These are phyloP conservation scores for Amanita subjunquillea DNA, from an alignment of 768 basidiomycete species.

Conservation along the genomic window DNA sequence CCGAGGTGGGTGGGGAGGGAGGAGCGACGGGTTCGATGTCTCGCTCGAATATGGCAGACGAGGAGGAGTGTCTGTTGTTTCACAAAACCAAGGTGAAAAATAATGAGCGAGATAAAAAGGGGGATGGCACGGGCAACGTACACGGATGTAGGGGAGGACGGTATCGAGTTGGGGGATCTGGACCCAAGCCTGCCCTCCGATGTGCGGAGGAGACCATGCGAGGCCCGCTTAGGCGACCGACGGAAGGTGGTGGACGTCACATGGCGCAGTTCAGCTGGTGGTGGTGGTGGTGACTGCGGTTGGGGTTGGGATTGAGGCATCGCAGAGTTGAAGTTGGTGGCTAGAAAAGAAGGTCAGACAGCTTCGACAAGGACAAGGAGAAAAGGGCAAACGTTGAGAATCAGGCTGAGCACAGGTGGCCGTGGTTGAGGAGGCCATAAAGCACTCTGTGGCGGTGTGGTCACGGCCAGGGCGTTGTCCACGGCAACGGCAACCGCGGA, in stretches of 20 bases:
- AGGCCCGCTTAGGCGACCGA: conserved; percentile 25
- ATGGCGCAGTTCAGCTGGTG: conserved; percentile 34
- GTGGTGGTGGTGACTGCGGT: not conserved
- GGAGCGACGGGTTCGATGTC: conserved; percentile 67
- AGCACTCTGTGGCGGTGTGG: not conserved
- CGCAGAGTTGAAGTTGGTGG: too few species aligned
- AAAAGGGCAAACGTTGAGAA: not conserved
- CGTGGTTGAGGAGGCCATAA: not conserved
- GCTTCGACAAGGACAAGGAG: not conserved
- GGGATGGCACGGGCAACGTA: conserved; percentile 22
- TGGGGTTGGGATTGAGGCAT: not conserved
- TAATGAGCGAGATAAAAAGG: conserved; percentile 6
- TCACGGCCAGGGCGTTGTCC: too few species aligned
- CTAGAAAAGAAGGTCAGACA: too few species aligned
- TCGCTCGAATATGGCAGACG: conserved; percentile 86
- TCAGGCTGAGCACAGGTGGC: not conserved
- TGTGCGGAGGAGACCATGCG: conserved; percentile 34
- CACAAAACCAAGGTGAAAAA: too few species aligned
- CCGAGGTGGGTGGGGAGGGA: conserved; percentile 21
- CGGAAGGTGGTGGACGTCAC: conserved; percentile 42
- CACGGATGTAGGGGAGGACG: conserved; percentile 74
- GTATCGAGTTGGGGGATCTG: conserved; percentile 63
- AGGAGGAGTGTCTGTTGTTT: conserved; percentile 47
- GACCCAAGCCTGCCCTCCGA: conserved; percentile 40
- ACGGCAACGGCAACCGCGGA: too few species aligned